These are phyloP conservation scores for Linnemannia zychae DNA, from an alignment of 192 early-diverging fungal species.

Conservation along the genomic window DNA sequence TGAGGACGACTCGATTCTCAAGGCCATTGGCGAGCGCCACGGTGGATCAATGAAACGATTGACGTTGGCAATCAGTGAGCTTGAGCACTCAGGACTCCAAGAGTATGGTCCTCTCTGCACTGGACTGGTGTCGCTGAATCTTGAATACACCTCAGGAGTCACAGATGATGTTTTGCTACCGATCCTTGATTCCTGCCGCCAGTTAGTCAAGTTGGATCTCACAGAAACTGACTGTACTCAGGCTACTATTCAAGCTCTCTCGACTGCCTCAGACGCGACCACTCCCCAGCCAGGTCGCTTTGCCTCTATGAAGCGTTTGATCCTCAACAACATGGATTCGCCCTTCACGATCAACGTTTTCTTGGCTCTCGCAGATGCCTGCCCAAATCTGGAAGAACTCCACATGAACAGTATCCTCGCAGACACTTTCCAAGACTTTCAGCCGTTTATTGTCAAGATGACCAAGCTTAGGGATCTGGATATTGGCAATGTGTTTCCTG, in stretches of 20 bases:
- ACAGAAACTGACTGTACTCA: constrained; percentile 50
- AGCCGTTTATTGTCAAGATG: constrained; percentile 27
- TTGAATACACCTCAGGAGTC: constrained; percentile 48
- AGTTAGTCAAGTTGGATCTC: constrained; percentile 35
- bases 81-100: constrained; percentile 42
- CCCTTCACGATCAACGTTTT: constrained; percentile 37
- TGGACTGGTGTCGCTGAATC: constrained; percentile 34
- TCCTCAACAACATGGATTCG: constrained; percentile 51
- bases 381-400: constrained; percentile 34
- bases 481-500: constrained; percentile 50
- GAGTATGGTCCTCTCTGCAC: constrained; percentile 32
- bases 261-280: constrained; percentile 22
- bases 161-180: constrained; percentile 41
- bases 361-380: constrained; percentile 34
- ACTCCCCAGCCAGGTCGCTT: constrained; percentile 18
- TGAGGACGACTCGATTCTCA: constrained; percentile 31
- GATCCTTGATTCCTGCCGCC: constrained; percentile 31
- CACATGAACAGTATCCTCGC: constrained; percentile 56
- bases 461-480: constrained; percentile 29
- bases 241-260: constrained; percentile 28
- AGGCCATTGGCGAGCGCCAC: constrained; percentile 38
- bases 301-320: constrained; percentile 21
- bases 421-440: constrained; percentile 48
- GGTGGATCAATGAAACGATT: constrained; percentile 36
- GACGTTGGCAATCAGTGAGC: constrained; percentile 42